Base-by-base conservation (phyloP, 352 stramenopile genomes). In the Globisporangium sylvaticum region DNA sequence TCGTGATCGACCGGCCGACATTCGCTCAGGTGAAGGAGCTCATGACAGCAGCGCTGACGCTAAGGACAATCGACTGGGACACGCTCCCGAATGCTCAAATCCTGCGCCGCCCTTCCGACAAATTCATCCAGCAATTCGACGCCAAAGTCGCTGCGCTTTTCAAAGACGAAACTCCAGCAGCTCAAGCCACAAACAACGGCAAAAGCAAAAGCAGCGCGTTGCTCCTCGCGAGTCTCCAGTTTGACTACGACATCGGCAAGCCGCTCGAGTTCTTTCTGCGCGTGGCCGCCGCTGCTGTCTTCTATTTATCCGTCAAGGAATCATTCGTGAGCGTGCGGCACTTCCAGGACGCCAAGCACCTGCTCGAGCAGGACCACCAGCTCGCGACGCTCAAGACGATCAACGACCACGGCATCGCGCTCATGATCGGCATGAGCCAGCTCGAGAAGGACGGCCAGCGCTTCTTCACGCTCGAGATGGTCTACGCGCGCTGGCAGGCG, bases 381-480 rank as follows among this genome's bases (percentile, higher is more conserved):
- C 79, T 95, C 31, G 80, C 84, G 37, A 88, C 85, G 20, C 58
- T 95, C n/a, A 71, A 77, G 62, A 84, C 75, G 42, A 78, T 91
- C 44, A 81, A 80, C 31, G 73, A 91, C 65, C 71, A 87, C 55
- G 83, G 82, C 12, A 84, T 95, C n/a, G 84, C 81, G 10, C 68
- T 95, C 27, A 62, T 94, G 15, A 83, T 94, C 20, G 86, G 82
- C 10, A 95, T 94, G 87, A 84, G 81, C 48, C 83, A 91, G 48
- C 64, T 94, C 3, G 86, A 95, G 62, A 83, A 83, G 58, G 76
- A 85, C 8, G 80, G 76, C 22, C 79, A 89, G 62, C 69, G 70
- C 4, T 80, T 88, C 25, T 92, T 88, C 60, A 94, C 87, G 56
- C 76, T 95, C 34, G 87, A 94, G 66, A 95, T 94, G 87, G 81